phyloP scores from a whole-genome alignment of 352 stramenopile genomes.

The Phytophthora multivora region DNA sequence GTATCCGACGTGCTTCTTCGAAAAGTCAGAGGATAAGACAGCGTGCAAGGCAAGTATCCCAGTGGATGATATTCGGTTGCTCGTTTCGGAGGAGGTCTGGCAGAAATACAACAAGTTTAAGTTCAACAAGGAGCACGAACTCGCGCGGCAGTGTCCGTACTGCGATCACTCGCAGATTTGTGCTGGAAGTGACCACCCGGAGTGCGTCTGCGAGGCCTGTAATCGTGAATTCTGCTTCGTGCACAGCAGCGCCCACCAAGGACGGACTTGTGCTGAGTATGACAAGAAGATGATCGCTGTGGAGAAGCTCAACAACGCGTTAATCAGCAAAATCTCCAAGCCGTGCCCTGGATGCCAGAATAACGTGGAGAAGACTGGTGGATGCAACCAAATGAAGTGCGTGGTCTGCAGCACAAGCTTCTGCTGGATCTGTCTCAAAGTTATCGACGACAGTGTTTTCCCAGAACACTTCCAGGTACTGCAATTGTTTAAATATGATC shows the following conservation, averaged over 20 bases:
- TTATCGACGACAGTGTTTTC: constrained; percentile 87
- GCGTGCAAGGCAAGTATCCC: constrained; percentile 50
- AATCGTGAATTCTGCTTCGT: constrained; percentile 82
- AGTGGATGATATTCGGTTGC: constrained; percentile 46
- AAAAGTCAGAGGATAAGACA: constrained; percentile 33
- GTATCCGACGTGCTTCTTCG: constrained; percentile 74
- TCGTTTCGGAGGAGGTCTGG: constrained; percentile 59
- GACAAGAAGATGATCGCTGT: constrained; percentile 75
- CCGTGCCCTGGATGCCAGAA: constrained; percentile 89
- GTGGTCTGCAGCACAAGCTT: constrained; percentile 82
- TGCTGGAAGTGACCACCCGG: constrained; percentile 41
- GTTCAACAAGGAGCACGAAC: constrained; percentile 80
- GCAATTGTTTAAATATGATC: not conserved
- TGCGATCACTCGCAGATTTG: constrained; percentile 66
- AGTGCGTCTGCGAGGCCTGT: constrained; percentile 51
- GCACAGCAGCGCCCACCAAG: constrained; percentile 85
- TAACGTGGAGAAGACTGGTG: constrained; percentile 89
- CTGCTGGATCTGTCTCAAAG: constrained; percentile 87
- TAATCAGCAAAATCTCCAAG: constrained; percentile 82
- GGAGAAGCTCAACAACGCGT: constrained; percentile 83
- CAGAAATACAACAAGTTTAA: constrained; percentile 85
- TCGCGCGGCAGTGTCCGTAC: constrained; percentile 63
- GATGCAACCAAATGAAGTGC: constrained; percentile 93
- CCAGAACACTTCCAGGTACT: constrained; percentile 85
- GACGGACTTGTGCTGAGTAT: constrained; percentile 75